phyloP scores from a whole-genome alignment of 257 asterid genomes.

The Solanum neorickii region DNA sequence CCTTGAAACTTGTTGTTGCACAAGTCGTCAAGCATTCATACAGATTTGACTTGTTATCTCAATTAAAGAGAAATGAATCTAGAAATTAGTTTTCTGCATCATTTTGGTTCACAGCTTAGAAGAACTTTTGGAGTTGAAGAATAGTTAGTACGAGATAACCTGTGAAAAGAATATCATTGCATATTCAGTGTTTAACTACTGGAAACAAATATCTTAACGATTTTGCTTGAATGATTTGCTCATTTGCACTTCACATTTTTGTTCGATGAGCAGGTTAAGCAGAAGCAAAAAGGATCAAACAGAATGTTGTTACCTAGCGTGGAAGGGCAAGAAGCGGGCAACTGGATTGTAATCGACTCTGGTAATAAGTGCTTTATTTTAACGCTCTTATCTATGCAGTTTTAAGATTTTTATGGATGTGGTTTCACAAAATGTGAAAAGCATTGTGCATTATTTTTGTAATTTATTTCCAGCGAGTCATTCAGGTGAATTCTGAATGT shows the following conservation, averaged over 20 bases:
- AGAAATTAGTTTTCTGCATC: not conserved
- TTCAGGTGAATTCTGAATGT: not conserved
- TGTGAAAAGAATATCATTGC: not conserved
- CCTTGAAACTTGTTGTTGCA: not conserved
- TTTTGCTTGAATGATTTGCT: not conserved
- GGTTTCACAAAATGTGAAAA: not conserved
- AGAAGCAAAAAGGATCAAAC: slow-evolving; percentile 84
- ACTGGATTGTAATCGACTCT: slow-evolving; percentile 90
- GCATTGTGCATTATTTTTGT: not conserved
- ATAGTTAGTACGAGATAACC: not conserved
- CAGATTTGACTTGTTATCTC: not conserved
- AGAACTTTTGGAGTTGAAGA: not conserved
- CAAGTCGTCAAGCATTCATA: not conserved
- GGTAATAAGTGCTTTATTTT: slow-evolving; percentile 26
- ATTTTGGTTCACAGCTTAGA: not conserved
- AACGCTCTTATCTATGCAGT: not conserved
- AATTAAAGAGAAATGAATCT: not conserved
- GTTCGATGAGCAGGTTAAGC: slow-evolving; percentile 62
- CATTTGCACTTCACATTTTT: not conserved
- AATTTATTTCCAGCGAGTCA: not conserved
- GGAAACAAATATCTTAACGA: not conserved
- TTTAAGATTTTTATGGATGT: not conserved
- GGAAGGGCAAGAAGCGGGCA: slow-evolving; percentile 89
- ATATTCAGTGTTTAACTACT: not conserved
- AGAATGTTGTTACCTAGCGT: slow-evolving; percentile 80